phyloP scores from a whole-genome alignment of 2,329 filamentous ascomycete genomes.

The Diaporthe citrichinensis region DNA sequence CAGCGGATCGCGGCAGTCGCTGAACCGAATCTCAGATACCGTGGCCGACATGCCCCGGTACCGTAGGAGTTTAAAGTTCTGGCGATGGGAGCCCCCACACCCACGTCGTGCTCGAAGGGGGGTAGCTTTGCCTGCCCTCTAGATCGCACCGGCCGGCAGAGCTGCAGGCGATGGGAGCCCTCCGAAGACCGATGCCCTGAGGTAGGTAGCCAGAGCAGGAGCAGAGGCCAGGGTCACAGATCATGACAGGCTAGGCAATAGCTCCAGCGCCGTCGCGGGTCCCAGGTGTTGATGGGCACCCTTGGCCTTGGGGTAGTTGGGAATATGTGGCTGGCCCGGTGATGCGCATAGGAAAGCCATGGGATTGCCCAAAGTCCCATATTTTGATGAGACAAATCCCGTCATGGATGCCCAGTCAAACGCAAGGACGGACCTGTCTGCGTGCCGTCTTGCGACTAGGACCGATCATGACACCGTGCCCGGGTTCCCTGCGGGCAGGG shows the following conservation, averaged over 20 bases:
- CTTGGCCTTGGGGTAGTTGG: slow-evolving; percentile 15
- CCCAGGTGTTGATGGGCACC: slow-evolving; percentile 7
- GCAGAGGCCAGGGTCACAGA: not conserved
- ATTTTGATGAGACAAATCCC: slow-evolving; percentile 29
- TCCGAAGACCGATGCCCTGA: not conserved
- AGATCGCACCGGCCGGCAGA: slow-evolving; percentile 6
- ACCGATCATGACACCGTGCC: slow-evolving; percentile 28
- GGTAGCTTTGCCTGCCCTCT: slow-evolving; percentile 30
- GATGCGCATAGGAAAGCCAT: slow-evolving; percentile 23
- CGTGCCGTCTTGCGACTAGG: not conserved
- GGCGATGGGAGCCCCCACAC: slow-evolving; percentile 23
- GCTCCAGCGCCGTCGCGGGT: slow-evolving; percentile 19
- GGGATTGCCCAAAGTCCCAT: slow-evolving; percentile 34
- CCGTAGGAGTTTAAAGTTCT: slow-evolving; percentile 17
- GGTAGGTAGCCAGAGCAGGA: not conserved
- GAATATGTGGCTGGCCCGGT: slow-evolving; percentile 20
- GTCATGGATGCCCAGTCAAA: slow-evolving; percentile 21
- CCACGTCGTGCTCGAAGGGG: not conserved
- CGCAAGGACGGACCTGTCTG: slow-evolving; percentile 8
- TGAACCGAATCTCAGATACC: slow-evolving; percentile 24
- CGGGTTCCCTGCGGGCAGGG: not conserved
- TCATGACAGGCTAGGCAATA: not conserved
- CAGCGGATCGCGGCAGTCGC: slow-evolving; percentile 12
- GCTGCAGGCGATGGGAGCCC: not conserved
- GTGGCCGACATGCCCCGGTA: not conserved